Evolutionary conservation across 2,329 filamentous ascomycete genomes (phyloP).

Genomic region (Sclerotinia trifoliorum): DNA sequence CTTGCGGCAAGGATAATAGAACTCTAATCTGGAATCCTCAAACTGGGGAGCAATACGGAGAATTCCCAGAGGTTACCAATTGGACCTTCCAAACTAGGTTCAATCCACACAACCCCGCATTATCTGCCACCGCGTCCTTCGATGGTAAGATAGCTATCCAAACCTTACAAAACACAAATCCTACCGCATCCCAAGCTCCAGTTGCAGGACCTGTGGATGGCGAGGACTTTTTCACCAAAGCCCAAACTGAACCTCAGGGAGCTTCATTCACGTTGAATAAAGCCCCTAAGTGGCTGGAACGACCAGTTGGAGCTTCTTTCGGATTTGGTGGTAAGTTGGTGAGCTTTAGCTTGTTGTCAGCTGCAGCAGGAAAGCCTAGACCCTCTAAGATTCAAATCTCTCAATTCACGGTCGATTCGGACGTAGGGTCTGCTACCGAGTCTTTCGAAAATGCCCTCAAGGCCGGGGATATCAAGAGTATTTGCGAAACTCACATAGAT

Average conservation of each 20-base stretch:
- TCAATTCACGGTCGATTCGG: conserved; percentile 83
- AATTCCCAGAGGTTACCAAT: conserved; percentile 97
- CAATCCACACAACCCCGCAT: conserved; percentile 87
- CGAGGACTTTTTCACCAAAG: conserved; percentile 95
- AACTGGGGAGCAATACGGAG: conserved; percentile 81
- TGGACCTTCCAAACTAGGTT: conserved; percentile 97
- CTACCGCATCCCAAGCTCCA: conserved; percentile 64
- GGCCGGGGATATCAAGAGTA: conserved; percentile 70
- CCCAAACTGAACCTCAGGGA: conserved; percentile 85
- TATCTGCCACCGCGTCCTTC: conserved; percentile 94
- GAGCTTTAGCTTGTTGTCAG: conserved; percentile 61
- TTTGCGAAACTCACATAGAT: conserved; percentile 77
- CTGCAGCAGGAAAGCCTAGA: conserved; percentile 60
- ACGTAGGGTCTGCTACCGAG: conserved; percentile 78
- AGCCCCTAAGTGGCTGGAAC: conserved; percentile 86
- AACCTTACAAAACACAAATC: conserved; percentile 90
- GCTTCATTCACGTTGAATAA: conserved; percentile 83
- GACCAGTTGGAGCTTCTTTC: conserved; percentile 83
- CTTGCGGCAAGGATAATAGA: conserved; percentile 93
- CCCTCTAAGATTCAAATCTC: conserved; percentile 80
- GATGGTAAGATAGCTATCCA: conserved; percentile 95
- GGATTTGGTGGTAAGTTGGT: conserved; percentile 94
- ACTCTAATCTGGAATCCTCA: conserved; percentile 96
- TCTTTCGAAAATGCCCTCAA: conserved; percentile 82
- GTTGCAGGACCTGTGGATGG: conserved; percentile 74